phyloP scores from a whole-genome alignment of 73 alveolate genomes.

The Paramecium caudatum region DNA sequence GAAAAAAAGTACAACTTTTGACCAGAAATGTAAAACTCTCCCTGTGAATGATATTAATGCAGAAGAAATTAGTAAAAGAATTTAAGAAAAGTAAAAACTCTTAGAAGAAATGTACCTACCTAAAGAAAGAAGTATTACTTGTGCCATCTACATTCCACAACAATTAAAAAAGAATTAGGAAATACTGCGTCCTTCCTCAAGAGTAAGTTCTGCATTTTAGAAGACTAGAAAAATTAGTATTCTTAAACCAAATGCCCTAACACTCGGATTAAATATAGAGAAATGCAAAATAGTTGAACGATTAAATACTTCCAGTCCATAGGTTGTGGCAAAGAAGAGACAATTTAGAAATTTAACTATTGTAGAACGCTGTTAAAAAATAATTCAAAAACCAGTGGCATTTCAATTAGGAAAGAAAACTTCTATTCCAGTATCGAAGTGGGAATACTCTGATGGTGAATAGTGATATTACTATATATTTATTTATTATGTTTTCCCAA shows the following conservation, averaged over 20 bases:
- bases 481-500: slow-evolving; percentile 20
- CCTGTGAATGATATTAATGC: background rate
- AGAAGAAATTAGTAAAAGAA: slow-evolving; percentile 14
- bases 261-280: background rate
- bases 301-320: background rate
- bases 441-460: slow-evolving; percentile 38
- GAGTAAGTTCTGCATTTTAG: background rate
- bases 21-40: background rate
- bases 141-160: background rate
- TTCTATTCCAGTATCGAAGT: slow-evolving; percentile 6
- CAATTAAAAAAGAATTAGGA: background rate
- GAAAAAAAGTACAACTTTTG: background rate
- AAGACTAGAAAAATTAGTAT: background rate
- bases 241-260: background rate
- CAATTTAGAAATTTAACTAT: no score
- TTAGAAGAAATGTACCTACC: slow-evolving; percentile 1
- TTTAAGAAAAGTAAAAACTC: background rate
- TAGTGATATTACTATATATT: no score
- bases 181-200: background rate
- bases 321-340: no score
- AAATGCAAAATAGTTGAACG: slow-evolving; percentile 8
- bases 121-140: background rate
- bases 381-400: no score
- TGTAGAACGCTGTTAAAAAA: no score
- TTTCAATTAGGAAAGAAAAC: background rate